Evolutionary conservation across 306 rosid genomes (phyloP), one percentile per base, ranked within the genome.

Genomic region (Morella rubra): DNA sequence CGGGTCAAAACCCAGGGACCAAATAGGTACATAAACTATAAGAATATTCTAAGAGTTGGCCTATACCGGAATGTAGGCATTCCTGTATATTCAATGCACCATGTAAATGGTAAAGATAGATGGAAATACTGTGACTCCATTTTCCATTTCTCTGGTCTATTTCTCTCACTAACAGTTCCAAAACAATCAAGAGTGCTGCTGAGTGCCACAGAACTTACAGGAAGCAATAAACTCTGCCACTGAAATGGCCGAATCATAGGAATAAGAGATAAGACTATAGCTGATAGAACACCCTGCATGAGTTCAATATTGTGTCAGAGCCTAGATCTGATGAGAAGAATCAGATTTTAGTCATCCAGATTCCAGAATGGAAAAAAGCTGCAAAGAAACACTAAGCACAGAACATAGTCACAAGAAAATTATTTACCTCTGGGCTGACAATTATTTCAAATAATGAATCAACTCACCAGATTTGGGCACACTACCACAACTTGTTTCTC

Each of bases 191-290:
- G 42, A 22, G 19, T 32, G 44, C 44, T 75, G 73, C 37, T 59
- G 73, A 74, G 69, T 71, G 51, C 62, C 75, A 59, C 66, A 6
- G 56, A 79, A 88, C 98, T 89, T 83, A 95, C 97, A 52, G 97
- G 98, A 77, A 95, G 98, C 79, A 95, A 82, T 73, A 90, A 89
- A 83, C 98, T 89, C 85, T 95, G 98, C 98, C 97, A 95, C 67
- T 95, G 96, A 83, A 92, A 95, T 54, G 98, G 98, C 78, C 93
- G 89, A 86, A 95, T 92, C 91, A 92, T 78, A 73, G 98, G 93
- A 83, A 95, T 71, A 75, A 95, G 74, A 74, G 91, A 90, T 55
- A 90, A 85, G 76, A 95, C 96, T 58, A 80, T 60, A 77, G 97
- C 91, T 62, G 97, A 90, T 72, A 92, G 89, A 80, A 95, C 87